A percentile compares a stretch with the other conserved stretches of the same genome.
phyloP scores from a whole-genome alignment of 169 alveolate genomes.

The Sarcocystis neurona region DNA sequence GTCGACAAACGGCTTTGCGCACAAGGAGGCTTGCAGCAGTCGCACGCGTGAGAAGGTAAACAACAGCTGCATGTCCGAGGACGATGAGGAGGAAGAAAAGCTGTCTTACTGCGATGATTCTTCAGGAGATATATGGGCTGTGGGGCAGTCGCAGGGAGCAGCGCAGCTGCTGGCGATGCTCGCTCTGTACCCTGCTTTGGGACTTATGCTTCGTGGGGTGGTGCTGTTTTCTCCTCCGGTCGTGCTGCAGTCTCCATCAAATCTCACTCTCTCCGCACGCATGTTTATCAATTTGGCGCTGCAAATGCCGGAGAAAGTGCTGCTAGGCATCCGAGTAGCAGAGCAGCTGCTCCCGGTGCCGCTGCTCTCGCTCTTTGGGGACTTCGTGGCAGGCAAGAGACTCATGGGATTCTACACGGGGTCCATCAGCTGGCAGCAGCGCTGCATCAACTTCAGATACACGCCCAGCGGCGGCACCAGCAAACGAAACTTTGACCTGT shows the following conservation, averaged over 20 bases:
- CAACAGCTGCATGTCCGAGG: neutral
- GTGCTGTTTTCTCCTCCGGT: conserved; percentile 60
- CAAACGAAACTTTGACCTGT: conserved; percentile 4
- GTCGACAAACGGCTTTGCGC: no score
- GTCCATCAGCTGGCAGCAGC: conserved; percentile 49
- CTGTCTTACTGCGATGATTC: neutral
- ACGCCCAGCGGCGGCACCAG: conserved; percentile 52
- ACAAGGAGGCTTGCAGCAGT: no score
- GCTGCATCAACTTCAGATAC: conserved; percentile 48
- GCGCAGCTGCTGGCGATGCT: conserved; percentile 55
- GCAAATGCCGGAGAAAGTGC: conserved; percentile 38
- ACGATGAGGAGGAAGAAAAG: neutral
- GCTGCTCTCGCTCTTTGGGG: conserved; percentile 45
- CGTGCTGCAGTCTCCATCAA: conserved; percentile 52
- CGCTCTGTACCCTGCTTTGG: conserved; percentile 29
- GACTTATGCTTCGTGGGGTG: conserved; percentile 11
- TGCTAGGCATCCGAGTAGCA: conserved; percentile 14
- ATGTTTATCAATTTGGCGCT: conserved; percentile 44
- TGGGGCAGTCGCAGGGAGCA: conserved; percentile 66
- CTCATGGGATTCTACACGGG: conserved; percentile 58
- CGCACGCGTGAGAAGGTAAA: no score
- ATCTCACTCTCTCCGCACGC: conserved; percentile 49
- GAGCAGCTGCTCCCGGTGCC: conserved; percentile 42
- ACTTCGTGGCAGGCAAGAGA: conserved; percentile 43
- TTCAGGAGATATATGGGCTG: neutral